Conservation (phyloP, 805 yeast species). For the Cyberlindnera mrakii region DNA sequence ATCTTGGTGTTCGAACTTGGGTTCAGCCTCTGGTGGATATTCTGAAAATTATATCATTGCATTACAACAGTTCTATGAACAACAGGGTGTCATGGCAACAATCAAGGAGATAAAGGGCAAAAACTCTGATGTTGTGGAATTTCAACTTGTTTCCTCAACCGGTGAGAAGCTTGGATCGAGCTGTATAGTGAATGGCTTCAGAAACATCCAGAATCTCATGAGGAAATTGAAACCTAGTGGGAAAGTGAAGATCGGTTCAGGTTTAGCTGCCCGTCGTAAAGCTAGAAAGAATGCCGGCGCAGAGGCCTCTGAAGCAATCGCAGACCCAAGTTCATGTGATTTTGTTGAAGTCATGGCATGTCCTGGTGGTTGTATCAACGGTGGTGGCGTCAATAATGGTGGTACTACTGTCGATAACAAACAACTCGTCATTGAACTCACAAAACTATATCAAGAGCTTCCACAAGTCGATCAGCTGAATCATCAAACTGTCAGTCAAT, state of each 20-base stretch:
- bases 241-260: slow-evolving; percentile 21
- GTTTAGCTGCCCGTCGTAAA: slow-evolving; percentile 22
- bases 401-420: slow-evolving; percentile 12
- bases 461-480: slow-evolving; percentile 24
- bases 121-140: slow-evolving; percentile 67
- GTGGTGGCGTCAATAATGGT: slow-evolving; percentile 73
- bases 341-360: slow-evolving; percentile 97
- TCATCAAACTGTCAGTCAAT: slow-evolving; percentile 26
- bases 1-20: slow-evolving; percentile 71
- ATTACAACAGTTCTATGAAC: slow-evolving; percentile 25
- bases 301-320: slow-evolving; percentile 16
- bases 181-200: slow-evolving; percentile 80
- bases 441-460: slow-evolving; percentile 26
- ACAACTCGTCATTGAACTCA: slow-evolving; percentile 16
- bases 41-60: slow-evolving; percentile 59
- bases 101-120: slow-evolving; percentile 51
- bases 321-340: slow-evolving; percentile 65
- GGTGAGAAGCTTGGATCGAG: slow-evolving; percentile 44
- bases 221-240: slow-evolving; percentile 48
- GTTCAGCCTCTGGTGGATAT: slow-evolving; percentile 88
- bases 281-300: slow-evolving; percentile 8
- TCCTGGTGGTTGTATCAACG: slow-evolving; percentile 95
- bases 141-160: slow-evolving; percentile 39
- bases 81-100: slow-evolving; percentile 10
- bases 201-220: slow-evolving; percentile 90